Conservation (phyloP, 352 stramenopile species). For the Phytophthora sojae region DNA sequence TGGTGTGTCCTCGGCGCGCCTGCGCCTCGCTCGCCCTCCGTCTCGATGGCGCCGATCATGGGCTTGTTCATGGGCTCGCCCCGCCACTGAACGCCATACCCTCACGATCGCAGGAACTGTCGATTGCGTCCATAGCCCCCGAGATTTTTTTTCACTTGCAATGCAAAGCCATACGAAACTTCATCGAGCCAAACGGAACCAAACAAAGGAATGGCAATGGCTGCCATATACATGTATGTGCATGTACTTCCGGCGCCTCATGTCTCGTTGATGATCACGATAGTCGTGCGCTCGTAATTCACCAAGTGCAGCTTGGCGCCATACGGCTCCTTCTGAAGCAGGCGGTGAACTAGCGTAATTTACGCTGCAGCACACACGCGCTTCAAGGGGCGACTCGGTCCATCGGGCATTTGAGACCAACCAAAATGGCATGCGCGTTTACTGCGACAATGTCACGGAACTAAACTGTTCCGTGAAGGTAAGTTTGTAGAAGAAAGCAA, state of each 20-base stretch:
- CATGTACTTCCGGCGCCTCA: too few species aligned
- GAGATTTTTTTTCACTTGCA: background rate
- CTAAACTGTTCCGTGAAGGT: too few species aligned
- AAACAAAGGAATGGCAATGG: too few species aligned
- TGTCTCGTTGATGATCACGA: conserved; percentile 25
- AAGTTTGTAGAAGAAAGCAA: too few species aligned
- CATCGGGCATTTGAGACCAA: too few species aligned
- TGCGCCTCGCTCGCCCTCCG: conserved; percentile 11
- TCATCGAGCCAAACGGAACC: too few species aligned
- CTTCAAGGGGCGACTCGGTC: too few species aligned
- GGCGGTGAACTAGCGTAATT: background rate
- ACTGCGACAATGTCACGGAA: too few species aligned
- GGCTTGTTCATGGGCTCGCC: background rate
- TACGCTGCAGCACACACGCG: too few species aligned
- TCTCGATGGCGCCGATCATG: background rate
- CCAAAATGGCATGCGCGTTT: too few species aligned
- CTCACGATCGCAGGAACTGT: conserved; percentile 17
- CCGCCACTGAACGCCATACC: conserved; percentile 20
- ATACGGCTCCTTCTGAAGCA: conserved; percentile 7
- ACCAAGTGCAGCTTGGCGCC: conserved; percentile 5
- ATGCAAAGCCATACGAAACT: conserved; percentile 16
- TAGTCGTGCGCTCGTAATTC: conserved; percentile 16
- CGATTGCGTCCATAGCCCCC: conserved; percentile 14
- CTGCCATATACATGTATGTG: too few species aligned
- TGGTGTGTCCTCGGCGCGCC: conserved; percentile 20